Conservation (phyloP, 805 yeast species). For the Kuraishia ogatae region DNA sequence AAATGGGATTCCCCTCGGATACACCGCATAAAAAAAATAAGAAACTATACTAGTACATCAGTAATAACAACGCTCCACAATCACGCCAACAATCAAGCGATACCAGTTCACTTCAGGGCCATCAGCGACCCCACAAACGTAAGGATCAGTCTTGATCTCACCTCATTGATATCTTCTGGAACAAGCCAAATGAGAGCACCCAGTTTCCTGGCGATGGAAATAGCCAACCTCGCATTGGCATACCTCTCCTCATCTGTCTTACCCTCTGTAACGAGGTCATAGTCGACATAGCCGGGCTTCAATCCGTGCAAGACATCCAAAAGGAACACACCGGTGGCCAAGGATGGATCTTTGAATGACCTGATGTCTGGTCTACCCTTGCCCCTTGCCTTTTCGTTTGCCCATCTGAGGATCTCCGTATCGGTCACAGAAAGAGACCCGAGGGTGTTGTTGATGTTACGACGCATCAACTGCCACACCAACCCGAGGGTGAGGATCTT, state of each 20-base stretch:
- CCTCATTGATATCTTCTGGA: constrained; percentile 99
- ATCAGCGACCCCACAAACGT: constrained; percentile 94
- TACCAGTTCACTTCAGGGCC: constrained; percentile 44
- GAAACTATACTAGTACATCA: background rate
- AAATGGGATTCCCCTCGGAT: background rate
- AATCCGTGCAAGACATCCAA: constrained; percentile 87
- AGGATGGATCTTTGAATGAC: constrained; percentile 75
- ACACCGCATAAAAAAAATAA: background rate
- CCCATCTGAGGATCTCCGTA: constrained; percentile 88
- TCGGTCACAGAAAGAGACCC: constrained; percentile 69
- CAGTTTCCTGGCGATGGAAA: constrained; percentile 94
- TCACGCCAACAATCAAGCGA: background rate
- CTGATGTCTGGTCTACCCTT: constrained; percentile 81
- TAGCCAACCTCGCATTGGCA: constrained; percentile 94
- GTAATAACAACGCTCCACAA: background rate
- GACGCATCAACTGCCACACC: constrained; percentile 98
- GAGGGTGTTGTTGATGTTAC: constrained; percentile 84
- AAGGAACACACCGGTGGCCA: constrained; percentile 73
- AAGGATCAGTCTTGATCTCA: constrained; percentile 84
- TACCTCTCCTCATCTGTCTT: constrained; percentile 75
- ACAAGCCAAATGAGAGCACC: constrained; percentile 98
- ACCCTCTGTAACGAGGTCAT: constrained; percentile 80
- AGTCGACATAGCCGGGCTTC: constrained; percentile 97
- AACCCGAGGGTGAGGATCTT: constrained; percentile 82
- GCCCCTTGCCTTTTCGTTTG: constrained; percentile 72